Evolutionary conservation across 2,329 filamentous ascomycete species (phyloP).

Genomic region (Pseudogymnoascus sp.): DNA sequence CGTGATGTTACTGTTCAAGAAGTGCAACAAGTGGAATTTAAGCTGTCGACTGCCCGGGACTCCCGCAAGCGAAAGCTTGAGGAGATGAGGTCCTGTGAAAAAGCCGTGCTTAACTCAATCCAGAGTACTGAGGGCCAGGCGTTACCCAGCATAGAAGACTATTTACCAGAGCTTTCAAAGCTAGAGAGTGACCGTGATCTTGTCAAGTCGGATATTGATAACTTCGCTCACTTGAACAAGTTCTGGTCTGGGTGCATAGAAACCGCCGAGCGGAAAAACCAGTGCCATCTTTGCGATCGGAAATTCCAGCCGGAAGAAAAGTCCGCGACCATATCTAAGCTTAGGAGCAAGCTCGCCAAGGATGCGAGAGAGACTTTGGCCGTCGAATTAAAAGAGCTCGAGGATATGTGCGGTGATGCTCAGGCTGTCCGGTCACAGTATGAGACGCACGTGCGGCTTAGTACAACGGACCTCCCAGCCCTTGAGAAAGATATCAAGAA

Average conservation of each 20-base stretch:
- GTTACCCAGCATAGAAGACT: constrained; percentile 43
- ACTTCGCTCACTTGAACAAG: constrained; percentile 59
- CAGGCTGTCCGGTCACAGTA: constrained; percentile 58
- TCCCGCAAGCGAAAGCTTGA: constrained; percentile 54
- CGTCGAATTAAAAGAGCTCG: constrained; percentile 46
- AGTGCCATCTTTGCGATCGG: constrained; percentile 69
- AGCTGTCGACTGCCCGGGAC: constrained; percentile 57
- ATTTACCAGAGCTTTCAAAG: constrained; percentile 41
- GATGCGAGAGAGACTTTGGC: constrained; percentile 55
- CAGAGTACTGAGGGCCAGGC: constrained; percentile 32
- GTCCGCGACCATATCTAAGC: constrained; percentile 56
- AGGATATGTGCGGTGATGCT: constrained; percentile 47
- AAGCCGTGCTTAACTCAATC: constrained; percentile 44
- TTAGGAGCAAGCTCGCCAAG: constrained; percentile 55
- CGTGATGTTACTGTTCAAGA: constrained; percentile 65
- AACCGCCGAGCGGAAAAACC: constrained; percentile 57
- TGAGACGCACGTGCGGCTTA: constrained; percentile 65
- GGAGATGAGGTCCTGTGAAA: constrained; percentile 54
- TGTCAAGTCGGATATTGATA: constrained; percentile 54
- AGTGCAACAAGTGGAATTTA: constrained; percentile 67
- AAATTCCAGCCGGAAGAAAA: constrained; percentile 55
- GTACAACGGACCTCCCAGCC: constrained; percentile 58
- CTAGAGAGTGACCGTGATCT: constrained; percentile 44
- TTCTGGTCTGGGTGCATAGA: constrained; percentile 65
- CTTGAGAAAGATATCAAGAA: constrained; percentile 55